A percentile compares a stretch with the other conserved stretches of the same genome.
Evolutionary conservation across 163 green algal species (phyloP).

Genomic region (Trebouxiophyceae sp.): DNA sequence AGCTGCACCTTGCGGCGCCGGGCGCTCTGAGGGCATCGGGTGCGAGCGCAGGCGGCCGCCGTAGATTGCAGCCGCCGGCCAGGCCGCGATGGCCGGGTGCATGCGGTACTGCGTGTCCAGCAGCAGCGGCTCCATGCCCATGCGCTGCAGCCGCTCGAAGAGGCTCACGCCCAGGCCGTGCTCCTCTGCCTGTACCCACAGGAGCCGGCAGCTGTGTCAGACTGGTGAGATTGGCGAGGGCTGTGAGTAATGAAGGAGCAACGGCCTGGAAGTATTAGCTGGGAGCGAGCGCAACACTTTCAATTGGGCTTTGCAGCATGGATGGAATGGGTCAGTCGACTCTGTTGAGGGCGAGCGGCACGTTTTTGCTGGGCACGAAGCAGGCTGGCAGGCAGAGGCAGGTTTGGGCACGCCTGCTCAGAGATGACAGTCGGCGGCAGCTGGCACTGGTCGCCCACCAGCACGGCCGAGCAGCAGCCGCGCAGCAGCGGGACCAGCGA

Average conservation of each 20-base stretch:
- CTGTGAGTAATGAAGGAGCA: too few relatives aligned
- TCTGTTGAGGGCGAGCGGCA: too few relatives aligned
- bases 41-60: slow-evolving; percentile 59
- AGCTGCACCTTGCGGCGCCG: too few relatives aligned
- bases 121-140: slow-evolving; percentile 14
- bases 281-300: too few relatives aligned
- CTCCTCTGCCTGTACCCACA: too few relatives aligned
- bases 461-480: slow-evolving; percentile 21
- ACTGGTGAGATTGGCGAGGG: too few relatives aligned
- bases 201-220: too few relatives aligned
- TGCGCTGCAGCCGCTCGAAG: slow-evolving; percentile 68
- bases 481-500: slow-evolving; percentile 2
- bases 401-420: slow-evolving; percentile 25
- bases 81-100: slow-evolving; percentile 83
- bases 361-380: too few relatives aligned
- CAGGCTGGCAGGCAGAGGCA: too few relatives aligned
- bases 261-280: too few relatives aligned
- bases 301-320: too few relatives aligned
- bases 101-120: slow-evolving; percentile 91
- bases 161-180: slow-evolving; percentile 50
- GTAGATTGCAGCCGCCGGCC: slow-evolving; percentile 86
- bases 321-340: too few relatives aligned
- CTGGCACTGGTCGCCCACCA: slow-evolving; percentile 85
- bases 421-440: slow-evolving; percentile 58
- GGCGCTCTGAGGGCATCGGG: slow-evolving; percentile 12